Evolutionary conservation across 176 grass and related monocot genomes (phyloP), one percentile per base, ranked within the genome.

Genomic region (Ensete glaucum): DNA sequence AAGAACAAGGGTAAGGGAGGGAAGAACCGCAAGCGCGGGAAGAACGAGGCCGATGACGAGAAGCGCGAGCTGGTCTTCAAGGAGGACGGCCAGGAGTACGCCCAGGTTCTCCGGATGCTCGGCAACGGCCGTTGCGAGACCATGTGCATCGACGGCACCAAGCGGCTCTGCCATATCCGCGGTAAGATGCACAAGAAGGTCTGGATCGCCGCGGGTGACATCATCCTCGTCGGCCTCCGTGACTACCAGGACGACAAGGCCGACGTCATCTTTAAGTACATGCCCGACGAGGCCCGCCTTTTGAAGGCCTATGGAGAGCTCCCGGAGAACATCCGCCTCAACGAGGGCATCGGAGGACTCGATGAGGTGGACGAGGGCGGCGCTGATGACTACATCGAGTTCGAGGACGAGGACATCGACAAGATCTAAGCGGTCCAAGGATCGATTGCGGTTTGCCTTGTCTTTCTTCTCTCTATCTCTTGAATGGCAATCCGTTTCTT

Each of bases 1-100:
- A 64, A 64, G 62, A 64, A 64, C 22, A 64, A 64, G 62, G 62
- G 62, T 22, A 64, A 64, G 62, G 62, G 62, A 64, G 62, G 62
- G 9, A 64, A 64, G 62, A 64, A 64, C 62, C 62, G 62, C 21
- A 66, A 66, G 23, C 63, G 63, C 2, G 63, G 22, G 25, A 66
- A 66, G 63, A 27, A 66, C 63, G 63, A 66, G 22, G 63, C 63
- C 10, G 63, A 66, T 22, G 63, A 66, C 22, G 63, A 66, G 23
- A 66, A 66, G 23, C 63, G 23, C 5, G 57, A 60, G 57, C 57
- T 60, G 17, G 57, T 60, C 16, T 60, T 60, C 57, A 60, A 60
- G 57, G 63, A 66, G 63, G 63, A 66, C 11, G 63, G 63, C 8
- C 63, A 64, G 62, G 62, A 64, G 11, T 57, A 57, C 62, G 62